Evolutionary conservation across 306 rosid genomes (phyloP).

Genomic region (Macrotyloma uniflorum): DNA sequence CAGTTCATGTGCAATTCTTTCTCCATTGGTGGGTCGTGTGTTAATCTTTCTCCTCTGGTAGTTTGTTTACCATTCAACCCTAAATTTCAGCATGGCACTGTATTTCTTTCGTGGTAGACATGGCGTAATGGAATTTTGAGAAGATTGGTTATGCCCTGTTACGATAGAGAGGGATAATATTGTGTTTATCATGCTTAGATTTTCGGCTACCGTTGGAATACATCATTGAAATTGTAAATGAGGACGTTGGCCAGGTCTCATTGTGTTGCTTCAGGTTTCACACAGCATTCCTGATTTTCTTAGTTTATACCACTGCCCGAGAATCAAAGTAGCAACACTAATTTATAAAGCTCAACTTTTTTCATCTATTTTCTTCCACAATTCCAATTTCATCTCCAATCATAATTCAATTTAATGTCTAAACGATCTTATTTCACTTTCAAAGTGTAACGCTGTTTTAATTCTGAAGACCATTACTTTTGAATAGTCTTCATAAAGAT

Average conservation of each 20-base stretch:
- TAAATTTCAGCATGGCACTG: background rate
- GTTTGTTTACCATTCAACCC: background rate
- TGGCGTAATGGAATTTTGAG: slow-evolving; percentile 31
- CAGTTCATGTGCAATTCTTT: slow-evolving; percentile 1
- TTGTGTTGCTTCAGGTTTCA: no score
- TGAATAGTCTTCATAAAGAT: slow-evolving; percentile 18
- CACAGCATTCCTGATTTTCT: background rate
- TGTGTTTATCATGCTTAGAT: slow-evolving; percentile 7
- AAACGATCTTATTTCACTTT: background rate
- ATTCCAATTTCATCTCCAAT: background rate
- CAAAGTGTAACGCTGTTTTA: background rate
- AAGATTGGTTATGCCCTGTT: background rate
- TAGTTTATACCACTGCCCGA: background rate
- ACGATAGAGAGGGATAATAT: background rate
- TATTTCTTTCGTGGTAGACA: background rate
- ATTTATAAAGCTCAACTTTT: no score
- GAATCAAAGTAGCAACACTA: background rate
- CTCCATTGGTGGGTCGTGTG: background rate
- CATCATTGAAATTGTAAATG: background rate
- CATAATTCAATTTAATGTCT: background rate
- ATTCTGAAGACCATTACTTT: background rate
- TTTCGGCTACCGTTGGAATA: background rate
- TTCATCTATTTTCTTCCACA: background rate
- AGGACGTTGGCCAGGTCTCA: background rate
- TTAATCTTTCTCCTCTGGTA: background rate